Evolutionary conservation across 2,329 filamentous ascomycete genomes (phyloP).

Genomic region (Neofusicoccum ribis): DNA sequence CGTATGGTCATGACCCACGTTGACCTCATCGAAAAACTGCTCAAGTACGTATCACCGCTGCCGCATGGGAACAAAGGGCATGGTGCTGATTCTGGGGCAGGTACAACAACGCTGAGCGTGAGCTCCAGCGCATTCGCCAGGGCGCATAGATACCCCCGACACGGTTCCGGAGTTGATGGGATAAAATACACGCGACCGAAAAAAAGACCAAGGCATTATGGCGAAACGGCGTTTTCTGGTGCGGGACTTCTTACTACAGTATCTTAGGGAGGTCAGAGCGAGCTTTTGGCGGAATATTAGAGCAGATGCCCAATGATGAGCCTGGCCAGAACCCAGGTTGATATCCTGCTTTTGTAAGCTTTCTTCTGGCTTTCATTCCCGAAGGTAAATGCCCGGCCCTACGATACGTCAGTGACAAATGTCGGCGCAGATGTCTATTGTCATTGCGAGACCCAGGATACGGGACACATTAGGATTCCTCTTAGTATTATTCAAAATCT

Average conservation of each 20-base stretch:
- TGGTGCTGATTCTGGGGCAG: neutral
- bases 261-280: neutral
- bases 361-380: neutral
- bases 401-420: neutral
- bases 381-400: neutral
- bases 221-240: slow-evolving; percentile 9
- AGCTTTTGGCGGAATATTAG: neutral
- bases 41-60: slow-evolving; percentile 48
- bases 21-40: slow-evolving; percentile 95
- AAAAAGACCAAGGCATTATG: slow-evolving; percentile 1
- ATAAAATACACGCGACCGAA: neutral
- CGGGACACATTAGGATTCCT: too few species aligned
- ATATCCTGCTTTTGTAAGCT: too few species aligned
- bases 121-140: slow-evolving; percentile 20
- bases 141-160: slow-evolving; percentile 8
- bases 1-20: slow-evolving; percentile 99
- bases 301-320: neutral
- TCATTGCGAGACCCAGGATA: too few species aligned
- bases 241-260: neutral
- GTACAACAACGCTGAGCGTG: slow-evolving; percentile 21
- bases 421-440: too few species aligned
- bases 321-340: neutral
- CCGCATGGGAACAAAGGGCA: too few species aligned
- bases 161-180: slow-evolving; percentile 3
- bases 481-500: too few species aligned